Evolutionary conservation across 371 early-diverging fungal genomes (phyloP).

Genomic region (Coemansia sp.): DNA sequence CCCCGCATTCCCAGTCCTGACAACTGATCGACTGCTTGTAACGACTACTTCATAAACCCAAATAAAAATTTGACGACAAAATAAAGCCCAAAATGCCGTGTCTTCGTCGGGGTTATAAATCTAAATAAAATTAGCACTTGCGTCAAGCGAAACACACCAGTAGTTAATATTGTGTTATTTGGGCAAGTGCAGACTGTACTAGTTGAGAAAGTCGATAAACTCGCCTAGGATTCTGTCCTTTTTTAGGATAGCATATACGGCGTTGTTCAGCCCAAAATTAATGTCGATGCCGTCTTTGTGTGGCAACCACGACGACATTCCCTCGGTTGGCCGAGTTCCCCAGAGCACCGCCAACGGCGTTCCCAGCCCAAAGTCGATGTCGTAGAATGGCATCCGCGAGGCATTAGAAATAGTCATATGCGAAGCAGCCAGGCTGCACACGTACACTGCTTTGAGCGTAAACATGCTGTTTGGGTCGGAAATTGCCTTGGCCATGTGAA

Average conservation of each 20-base stretch:
- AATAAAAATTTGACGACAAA: slow-evolving; percentile 1
- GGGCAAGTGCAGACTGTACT: too few relatives aligned
- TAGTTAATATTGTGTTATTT: too few relatives aligned
- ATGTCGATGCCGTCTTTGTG: slow-evolving; percentile 22
- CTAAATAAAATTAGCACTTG: too few relatives aligned
- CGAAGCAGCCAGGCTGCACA: slow-evolving; percentile 6
- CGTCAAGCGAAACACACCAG: too few relatives aligned
- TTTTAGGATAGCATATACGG: slow-evolving; percentile 13
- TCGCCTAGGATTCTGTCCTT: slow-evolving; percentile 7
- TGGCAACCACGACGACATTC: slow-evolving; percentile 23
- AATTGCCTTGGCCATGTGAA: slow-evolving; percentile 4
- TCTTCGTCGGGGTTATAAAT: too few relatives aligned
- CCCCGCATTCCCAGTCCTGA: too few relatives aligned
- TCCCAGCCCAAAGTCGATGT: slow-evolving; percentile 25
- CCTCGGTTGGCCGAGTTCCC: slow-evolving; percentile 19
- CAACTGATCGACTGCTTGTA: too few relatives aligned
- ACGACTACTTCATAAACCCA: too few relatives aligned
- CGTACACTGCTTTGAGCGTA: slow-evolving; percentile 9
- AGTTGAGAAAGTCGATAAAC: slow-evolving; percentile 23
- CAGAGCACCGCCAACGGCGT: slow-evolving; percentile 12
- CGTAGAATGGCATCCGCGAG: slow-evolving; percentile 22
- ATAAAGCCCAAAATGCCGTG: too few relatives aligned
- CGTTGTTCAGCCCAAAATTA: slow-evolving; percentile 17
- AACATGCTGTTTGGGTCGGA: slow-evolving; percentile 10
- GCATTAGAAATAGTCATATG: slow-evolving; percentile 23